These are phyloP conservation scores for Ophiosphaerella korrae DNA, from an alignment of 2,329 filamentous ascomycete genomes.

Conservation along the genomic window DNA sequence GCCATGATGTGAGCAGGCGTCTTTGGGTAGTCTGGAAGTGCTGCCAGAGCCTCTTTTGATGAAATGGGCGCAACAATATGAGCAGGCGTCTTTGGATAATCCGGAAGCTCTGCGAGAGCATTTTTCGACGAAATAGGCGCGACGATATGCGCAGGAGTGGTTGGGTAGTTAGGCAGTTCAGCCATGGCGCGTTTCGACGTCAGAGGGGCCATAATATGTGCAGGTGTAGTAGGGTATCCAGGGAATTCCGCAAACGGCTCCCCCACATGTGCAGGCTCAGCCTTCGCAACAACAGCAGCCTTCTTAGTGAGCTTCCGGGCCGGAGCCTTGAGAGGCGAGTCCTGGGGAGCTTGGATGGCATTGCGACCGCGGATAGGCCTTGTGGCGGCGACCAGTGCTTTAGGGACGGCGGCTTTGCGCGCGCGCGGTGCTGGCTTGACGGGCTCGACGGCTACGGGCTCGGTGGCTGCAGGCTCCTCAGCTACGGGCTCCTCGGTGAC, in stretches of 20 bases:
- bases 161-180: slow-evolving; percentile 20
- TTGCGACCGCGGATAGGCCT: slow-evolving; percentile 30
- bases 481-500: slow-evolving; percentile 7
- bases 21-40: slow-evolving; percentile 19
- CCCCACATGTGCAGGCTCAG: slow-evolving; percentile 15
- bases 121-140: slow-evolving; percentile 14
- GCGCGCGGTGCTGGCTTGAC: slow-evolving; percentile 25
- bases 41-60: slow-evolving; percentile 5
- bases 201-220: slow-evolving; percentile 8
- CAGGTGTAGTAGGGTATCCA: slow-evolving; percentile 17
- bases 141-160: slow-evolving; percentile 23
- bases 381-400: slow-evolving; percentile 16
- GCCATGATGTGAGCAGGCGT: slow-evolving; percentile 24
- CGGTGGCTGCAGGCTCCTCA: slow-evolving; percentile 11
- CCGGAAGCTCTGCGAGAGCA: slow-evolving; percentile 20
- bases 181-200: slow-evolving; percentile 5
- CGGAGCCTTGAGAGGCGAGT: slow-evolving; percentile 33
- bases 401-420: slow-evolving; percentile 23
- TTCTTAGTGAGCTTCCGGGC: slow-evolving; percentile 33
- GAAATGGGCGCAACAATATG: slow-evolving; percentile 12
- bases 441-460: slow-evolving; percentile 14
- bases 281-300: slow-evolving; percentile 17
- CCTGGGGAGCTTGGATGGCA: slow-evolving; percentile 17
- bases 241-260: slow-evolving; percentile 31
- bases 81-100: slow-evolving; percentile 30